Conservation (phyloP, 805 yeast genomes). For the Hanseniaspora lindneri region DNA sequence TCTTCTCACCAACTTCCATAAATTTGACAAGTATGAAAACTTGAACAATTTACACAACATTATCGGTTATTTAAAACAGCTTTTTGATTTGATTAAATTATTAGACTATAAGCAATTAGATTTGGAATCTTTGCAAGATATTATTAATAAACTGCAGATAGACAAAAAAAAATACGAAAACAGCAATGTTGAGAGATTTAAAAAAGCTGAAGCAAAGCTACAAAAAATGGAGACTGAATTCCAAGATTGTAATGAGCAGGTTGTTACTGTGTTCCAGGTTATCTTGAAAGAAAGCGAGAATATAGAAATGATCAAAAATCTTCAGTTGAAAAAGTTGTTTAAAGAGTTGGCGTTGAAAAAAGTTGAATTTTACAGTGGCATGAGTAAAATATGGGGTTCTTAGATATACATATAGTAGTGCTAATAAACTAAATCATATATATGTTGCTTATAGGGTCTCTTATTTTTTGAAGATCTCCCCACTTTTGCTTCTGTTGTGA, state of each 20-base stretch:
- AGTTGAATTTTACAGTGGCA: conserved; percentile 52
- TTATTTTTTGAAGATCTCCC: too few relatives aligned
- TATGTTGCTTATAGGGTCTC: too few relatives aligned
- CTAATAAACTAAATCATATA: too few relatives aligned
- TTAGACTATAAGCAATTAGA: conserved; percentile 14
- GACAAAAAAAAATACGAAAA: conserved; percentile 13
- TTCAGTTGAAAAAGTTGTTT: conserved; percentile 9
- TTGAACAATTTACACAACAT: conserved; percentile 9
- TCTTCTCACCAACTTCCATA: conserved; percentile 9
- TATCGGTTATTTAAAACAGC: conserved; percentile 11
- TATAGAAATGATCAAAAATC: conserved; percentile 11
- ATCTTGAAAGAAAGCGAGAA: conserved; percentile 13
- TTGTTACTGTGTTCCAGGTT: conserved; percentile 9
- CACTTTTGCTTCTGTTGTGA: too few relatives aligned
- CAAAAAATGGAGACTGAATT: conserved; percentile 1
- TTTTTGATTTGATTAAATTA: conserved; percentile 13
- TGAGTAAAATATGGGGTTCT: conserved; percentile 33
- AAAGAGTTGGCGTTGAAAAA: conserved; percentile 27
- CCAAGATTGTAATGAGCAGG: conserved; percentile 14
- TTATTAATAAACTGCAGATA: neutral
- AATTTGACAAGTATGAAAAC: conserved; percentile 11
- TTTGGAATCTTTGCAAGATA: conserved; percentile 13
- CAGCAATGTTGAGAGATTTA: conserved; percentile 5
- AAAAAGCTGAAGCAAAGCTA: conserved; percentile 2
- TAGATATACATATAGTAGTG: too few relatives aligned